Evolutionary conservation across 1,284 basidiomycete genomes (phyloP).

Genomic region (Ceratorhiza oryzae-sativae): DNA sequence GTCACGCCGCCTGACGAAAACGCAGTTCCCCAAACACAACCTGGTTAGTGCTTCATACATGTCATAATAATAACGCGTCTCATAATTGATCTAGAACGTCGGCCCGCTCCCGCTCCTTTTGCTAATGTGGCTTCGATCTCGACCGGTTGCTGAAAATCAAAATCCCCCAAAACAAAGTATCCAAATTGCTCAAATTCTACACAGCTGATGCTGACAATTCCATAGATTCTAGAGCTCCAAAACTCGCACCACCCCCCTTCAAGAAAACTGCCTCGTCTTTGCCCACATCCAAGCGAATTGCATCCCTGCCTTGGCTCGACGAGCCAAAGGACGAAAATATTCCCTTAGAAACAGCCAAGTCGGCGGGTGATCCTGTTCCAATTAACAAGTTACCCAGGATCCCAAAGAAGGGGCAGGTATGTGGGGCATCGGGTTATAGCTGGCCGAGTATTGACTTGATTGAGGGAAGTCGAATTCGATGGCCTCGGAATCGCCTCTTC

Average conservation of each 20-base stretch:
- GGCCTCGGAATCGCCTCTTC: neutral
- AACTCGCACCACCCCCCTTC: conserved; percentile 17
- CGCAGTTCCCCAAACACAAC: neutral
- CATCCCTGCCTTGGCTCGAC: neutral
- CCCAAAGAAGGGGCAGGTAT: neutral
- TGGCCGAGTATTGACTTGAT: neutral
- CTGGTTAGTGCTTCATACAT: neutral
- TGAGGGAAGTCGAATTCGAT: neutral
- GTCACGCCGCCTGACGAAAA: neutral
- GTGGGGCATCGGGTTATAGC: neutral
- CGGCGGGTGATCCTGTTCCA: neutral
- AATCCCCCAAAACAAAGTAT: neutral
- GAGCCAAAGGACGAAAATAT: neutral
- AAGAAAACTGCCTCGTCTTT: neutral
- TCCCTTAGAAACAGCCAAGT: neutral
- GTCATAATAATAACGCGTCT: neutral
- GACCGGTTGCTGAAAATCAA: neutral
- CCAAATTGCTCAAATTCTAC: neutral
- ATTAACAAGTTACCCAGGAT: conserved; percentile 5
- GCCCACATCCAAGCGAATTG: conserved; percentile 5
- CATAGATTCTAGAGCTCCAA: neutral
- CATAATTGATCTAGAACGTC: neutral
- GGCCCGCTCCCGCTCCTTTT: conserved; percentile 9
- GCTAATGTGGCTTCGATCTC: neutral
- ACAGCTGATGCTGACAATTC: neutral